These are phyloP conservation scores for Aegilops sharonensis DNA, from an alignment of 176 grass and related monocot genomes.

Conservation along the genomic window DNA sequence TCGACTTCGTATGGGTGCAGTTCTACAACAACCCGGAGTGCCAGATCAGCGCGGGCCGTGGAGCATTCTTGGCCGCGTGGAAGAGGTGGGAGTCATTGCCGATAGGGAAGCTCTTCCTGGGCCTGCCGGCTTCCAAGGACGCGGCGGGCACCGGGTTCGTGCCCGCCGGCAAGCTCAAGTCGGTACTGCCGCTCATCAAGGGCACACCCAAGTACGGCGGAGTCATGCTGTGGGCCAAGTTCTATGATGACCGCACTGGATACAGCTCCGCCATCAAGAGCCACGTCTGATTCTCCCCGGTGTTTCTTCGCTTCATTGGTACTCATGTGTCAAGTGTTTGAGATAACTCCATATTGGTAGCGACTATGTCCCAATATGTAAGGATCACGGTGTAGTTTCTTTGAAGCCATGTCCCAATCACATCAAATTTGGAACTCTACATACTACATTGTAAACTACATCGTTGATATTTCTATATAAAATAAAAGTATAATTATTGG, in stretches of 20 bases:
- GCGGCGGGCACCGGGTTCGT: slow-evolving; percentile 50
- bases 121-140: slow-evolving; percentile 46
- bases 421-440: too few relatives aligned
- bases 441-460: too few relatives aligned
- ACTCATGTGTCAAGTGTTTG: not conserved
- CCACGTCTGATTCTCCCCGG: not conserved
- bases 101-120: slow-evolving; percentile 47
- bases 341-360: not conserved
- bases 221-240: slow-evolving; percentile 78
- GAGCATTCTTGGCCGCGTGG: slow-evolving; percentile 49
- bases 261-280: slow-evolving; percentile 48
- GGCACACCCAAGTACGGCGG: slow-evolving; percentile 59
- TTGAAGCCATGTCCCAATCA: too few relatives aligned
- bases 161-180: slow-evolving; percentile 46
- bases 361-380: too few relatives aligned
- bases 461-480: too few relatives aligned
- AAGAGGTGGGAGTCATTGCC: slow-evolving; percentile 58
- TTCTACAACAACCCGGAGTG: slow-evolving; percentile 80
- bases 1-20: slow-evolving; percentile 94
- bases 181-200: slow-evolving; percentile 60
- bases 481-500: too few relatives aligned
- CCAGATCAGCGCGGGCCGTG: slow-evolving; percentile 21
- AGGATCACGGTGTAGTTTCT: too few relatives aligned
- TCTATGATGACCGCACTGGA: slow-evolving; percentile 43
- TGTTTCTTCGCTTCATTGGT: not conserved